Conservation (phyloP, 768 basidiomycete species). For the Coprinopsis marcescibilis region DNA sequence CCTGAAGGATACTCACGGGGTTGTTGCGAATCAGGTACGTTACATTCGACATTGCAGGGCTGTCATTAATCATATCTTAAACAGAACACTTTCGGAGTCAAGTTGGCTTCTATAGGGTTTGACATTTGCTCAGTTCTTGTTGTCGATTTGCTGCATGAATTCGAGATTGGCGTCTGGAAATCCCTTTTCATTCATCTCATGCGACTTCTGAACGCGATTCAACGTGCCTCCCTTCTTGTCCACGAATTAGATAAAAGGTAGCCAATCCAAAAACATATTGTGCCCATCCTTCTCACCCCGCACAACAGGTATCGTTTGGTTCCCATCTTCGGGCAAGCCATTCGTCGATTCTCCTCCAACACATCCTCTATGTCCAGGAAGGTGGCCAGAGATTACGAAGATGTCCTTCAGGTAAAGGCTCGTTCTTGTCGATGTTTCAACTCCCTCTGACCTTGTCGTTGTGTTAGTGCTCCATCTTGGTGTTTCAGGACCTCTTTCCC, state of each 20-base stretch:
- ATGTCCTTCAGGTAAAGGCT: conserved; percentile 27
- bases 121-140: not conserved
- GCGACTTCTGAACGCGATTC: conserved; percentile 20
- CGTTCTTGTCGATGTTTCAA: not conserved
- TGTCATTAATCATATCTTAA: not conserved
- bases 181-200: conserved; percentile 28
- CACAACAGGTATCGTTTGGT: conserved; percentile 12
- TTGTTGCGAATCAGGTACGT: not conserved
- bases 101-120: not conserved
- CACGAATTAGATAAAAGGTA: conserved; percentile 23
- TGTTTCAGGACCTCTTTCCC: conserved; percentile 7
- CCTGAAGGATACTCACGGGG: not conserved
- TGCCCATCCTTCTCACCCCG: not conserved
- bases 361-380: conserved; percentile 22
- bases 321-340: conserved; percentile 17
- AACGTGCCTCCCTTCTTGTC: not conserved
- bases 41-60: not conserved
- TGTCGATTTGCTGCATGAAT: not conserved
- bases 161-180: conserved; percentile 29
- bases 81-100: not conserved
- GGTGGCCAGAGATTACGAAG: conserved; percentile 27
- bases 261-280: not conserved
- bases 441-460: not conserved
- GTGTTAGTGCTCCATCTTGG: conserved; percentile 9
- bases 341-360: conserved; percentile 21